Conservation (phyloP, 2,329 filamentous ascomycete species). For the Fusarium anguioides region DNA sequence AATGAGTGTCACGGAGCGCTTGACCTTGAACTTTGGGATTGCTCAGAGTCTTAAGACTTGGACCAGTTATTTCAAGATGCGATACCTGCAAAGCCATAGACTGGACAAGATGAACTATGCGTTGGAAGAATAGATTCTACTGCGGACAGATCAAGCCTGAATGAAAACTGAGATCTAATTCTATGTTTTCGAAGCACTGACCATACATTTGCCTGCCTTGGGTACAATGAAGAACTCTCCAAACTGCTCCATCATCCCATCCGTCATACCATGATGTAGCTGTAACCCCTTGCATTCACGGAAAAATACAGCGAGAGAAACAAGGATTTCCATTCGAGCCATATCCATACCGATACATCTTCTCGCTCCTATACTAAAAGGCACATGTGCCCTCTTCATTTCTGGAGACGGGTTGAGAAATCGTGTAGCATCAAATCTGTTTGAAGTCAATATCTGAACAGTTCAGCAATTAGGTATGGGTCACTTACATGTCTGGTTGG, state of each 20-base stretch:
- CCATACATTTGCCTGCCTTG: background rate
- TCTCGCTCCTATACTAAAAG: conserved; percentile 4
- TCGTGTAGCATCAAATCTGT: background rate
- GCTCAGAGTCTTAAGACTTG: no score
- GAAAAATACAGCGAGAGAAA: background rate
- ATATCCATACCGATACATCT: conserved; percentile 14
- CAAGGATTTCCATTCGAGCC: conserved; percentile 11
- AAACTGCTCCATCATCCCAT: conserved; percentile 1
- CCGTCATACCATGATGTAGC: background rate
- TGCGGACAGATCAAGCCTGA: no score
- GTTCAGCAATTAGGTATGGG: accelerated
- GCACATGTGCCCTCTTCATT: conserved; percentile 5
- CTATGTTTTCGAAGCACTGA: no score
- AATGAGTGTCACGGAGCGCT: no score
- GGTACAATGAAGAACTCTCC: conserved; percentile 14
- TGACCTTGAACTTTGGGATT: no score
- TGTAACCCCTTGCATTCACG: background rate
- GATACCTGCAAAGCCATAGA: no score
- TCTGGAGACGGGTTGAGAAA: background rate
- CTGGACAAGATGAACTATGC: no score
- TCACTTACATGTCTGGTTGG: background rate
- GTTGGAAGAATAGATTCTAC: no score
- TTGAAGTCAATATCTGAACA: accelerated
- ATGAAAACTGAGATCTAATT: no score
- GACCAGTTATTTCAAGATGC: no score